Base-by-base conservation (phyloP, 352 stramenopile genomes). In the Phytophthora aleatoria region DNA sequence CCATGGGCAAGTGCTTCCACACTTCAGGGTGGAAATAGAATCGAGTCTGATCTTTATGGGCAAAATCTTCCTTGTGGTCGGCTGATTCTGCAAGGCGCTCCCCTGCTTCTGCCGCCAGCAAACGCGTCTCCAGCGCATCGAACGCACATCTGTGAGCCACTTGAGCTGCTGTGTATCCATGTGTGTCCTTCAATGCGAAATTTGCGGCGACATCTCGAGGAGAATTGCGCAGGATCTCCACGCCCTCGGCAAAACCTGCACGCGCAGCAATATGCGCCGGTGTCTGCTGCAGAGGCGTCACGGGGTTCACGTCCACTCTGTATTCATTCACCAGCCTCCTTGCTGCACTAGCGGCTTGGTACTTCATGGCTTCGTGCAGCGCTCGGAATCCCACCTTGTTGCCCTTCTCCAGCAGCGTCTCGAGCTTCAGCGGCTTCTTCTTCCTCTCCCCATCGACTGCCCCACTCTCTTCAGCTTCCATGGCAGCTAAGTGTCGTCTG, bases 21-120 rank as follows among this genome's bases (percentile, higher is more conserved):
- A 81, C 90, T 55, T 94, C 81, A 1, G 74, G 76, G 57, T 96
- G 87, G 59, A 86, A 92, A 30, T 90, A 82, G 50, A 98, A 90
- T 15, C 74, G 64, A 9, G 83, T 88, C 11, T 71, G 63, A n/a
- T 69, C 49, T 41, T 60, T 57, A 36, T 43, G 28, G 3, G 36
- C 42, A 30, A 66, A 44, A 12, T 58, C 36, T 50, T 49, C 15
- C 2, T 50, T 8, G 8, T 49, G 8, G 20, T 36, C 13, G 20
- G 11, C 59, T 30, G 26, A 1, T 7, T 57, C 50, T 4, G 42
- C 28, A 30, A 49, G 24, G 16, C 31, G 11, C n/a, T 59, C 44
- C 2, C 33, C 58, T 63, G 31, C 45, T 61, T 71, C 57, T 35
- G 51, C 57, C 31, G 33, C 51, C 26, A 61, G 24, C 11, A 90